Evolutionary conservation across 2,329 filamentous ascomycete species (phyloP).

Genomic region (Penicillium sp.): DNA sequence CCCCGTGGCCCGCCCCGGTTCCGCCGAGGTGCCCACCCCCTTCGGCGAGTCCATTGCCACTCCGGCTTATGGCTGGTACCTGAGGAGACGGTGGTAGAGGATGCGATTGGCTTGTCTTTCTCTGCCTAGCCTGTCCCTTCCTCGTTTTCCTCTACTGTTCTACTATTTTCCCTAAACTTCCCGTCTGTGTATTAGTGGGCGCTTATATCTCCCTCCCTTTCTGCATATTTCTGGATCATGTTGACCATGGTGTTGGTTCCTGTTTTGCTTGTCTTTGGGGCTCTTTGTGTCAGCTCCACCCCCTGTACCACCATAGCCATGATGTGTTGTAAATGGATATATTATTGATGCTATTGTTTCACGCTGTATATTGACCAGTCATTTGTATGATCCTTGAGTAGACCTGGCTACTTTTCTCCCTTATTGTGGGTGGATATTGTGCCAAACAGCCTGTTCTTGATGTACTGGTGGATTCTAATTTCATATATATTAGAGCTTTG

Average conservation of each 20-base stretch:
- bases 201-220: slow-evolving; percentile 20
- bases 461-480: background rate
- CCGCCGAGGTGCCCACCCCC: slow-evolving; percentile 80
- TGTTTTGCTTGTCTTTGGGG: slow-evolving; percentile 20
- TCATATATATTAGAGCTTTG: too few species aligned
- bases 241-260: slow-evolving; percentile 28
- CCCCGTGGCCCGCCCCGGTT: slow-evolving; percentile 79
- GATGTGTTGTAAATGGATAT: slow-evolving; percentile 26
- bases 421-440: background rate
- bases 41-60: slow-evolving; percentile 69
- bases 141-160: slow-evolving; percentile 21
- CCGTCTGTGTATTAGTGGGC: slow-evolving; percentile 39
- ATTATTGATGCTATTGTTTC: slow-evolving; percentile 2
- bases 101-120: slow-evolving; percentile 8
- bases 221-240: slow-evolving; percentile 25
- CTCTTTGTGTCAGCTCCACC: slow-evolving; percentile 5
- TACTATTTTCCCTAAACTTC: slow-evolving; percentile 4
- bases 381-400: background rate
- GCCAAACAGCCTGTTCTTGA: too few species aligned
- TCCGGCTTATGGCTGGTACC: slow-evolving; percentile 90
- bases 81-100: slow-evolving; percentile 66
- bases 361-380: background rate
- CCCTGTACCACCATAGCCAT: slow-evolving; percentile 28
- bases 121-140: slow-evolving; percentile 8
- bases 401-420: background rate